These are phyloP conservation scores for Vigna radiata DNA, from an alignment of 306 rosid species.

Conservation along the genomic window DNA sequence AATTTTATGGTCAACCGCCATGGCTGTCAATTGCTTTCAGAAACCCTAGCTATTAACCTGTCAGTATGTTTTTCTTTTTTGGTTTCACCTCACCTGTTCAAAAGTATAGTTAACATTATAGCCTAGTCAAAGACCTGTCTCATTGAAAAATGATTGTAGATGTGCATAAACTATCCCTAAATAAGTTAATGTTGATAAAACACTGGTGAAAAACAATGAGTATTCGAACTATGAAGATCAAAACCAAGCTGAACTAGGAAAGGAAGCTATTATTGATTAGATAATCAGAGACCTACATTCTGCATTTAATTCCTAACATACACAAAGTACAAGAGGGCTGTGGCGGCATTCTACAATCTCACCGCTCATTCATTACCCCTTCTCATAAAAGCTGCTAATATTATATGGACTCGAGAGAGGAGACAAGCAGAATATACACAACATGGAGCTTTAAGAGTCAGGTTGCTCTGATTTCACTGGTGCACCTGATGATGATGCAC, in stretches of 20 bases:
- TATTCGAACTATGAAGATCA: neutral
- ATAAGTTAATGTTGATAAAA: neutral
- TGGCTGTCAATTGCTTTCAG: no score
- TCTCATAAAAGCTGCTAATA: slow-evolving; percentile 45
- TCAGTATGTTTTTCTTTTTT: no score
- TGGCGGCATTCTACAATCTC: slow-evolving; percentile 84
- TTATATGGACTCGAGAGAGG: slow-evolving; percentile 43
- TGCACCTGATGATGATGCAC: slow-evolving; percentile 79
- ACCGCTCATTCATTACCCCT: slow-evolving; percentile 76
- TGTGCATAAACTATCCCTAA: neutral
- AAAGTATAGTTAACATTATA: no score
- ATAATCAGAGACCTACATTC: slow-evolving; percentile 46
- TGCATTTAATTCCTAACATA: slow-evolving; percentile 46
- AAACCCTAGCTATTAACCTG: no score
- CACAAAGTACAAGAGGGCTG: slow-evolving; percentile 54
- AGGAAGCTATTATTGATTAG: slow-evolving; percentile 47
- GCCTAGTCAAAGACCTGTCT: neutral
- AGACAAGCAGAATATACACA: slow-evolving; percentile 60
- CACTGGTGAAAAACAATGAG: neutral
- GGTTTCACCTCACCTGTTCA: no score
- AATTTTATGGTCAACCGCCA: no score
- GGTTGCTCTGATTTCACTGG: slow-evolving; percentile 85
- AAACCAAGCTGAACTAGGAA: slow-evolving; percentile 11
- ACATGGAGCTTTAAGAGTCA: slow-evolving; percentile 54
- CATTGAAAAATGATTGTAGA: neutral